Evolutionary conservation across 352 stramenopile species (phyloP).

Genomic region (Phytophthora citricola): DNA sequence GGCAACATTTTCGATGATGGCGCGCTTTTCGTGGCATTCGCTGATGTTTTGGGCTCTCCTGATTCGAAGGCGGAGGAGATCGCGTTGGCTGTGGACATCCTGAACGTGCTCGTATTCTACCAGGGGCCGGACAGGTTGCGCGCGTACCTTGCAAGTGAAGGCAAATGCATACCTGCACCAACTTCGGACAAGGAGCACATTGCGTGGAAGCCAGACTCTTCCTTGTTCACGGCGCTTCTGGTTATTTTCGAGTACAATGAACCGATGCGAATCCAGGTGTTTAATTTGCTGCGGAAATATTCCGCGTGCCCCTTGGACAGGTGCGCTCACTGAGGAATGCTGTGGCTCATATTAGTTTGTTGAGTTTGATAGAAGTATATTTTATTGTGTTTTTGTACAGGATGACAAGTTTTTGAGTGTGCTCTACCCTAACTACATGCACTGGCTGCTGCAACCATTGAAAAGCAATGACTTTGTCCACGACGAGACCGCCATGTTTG

Average conservation of each 20-base stretch:
- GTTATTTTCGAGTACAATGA: constrained; percentile 76
- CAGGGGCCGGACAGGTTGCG: constrained; percentile 74
- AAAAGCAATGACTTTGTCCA: constrained; percentile 58
- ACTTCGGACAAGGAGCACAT: constrained; percentile 71
- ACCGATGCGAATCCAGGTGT: constrained; percentile 64
- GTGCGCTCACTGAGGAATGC: constrained; percentile 33
- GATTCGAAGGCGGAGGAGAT: constrained; percentile 60
- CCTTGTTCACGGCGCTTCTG: constrained; percentile 76
- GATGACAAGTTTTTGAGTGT: constrained; percentile 90
- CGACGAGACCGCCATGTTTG: constrained; percentile 67
- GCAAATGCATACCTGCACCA: constrained; percentile 67
- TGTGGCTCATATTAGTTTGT: not conserved
- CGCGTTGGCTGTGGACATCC: constrained; percentile 62
- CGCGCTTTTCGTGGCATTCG: constrained; percentile 65
- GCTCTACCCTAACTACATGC: constrained; percentile 89
- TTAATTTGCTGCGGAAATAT: constrained; percentile 80
- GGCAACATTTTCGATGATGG: constrained; percentile 75
- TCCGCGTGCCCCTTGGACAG: constrained; percentile 70
- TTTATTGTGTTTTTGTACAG: constrained; percentile 28
- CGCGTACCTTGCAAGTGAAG: constrained; percentile 70
- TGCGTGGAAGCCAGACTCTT: constrained; percentile 66
- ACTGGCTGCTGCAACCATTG: constrained; percentile 83
- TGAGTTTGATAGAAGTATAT: not conserved
- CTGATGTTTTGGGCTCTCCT: constrained; percentile 48
- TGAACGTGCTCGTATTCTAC: constrained; percentile 77